Conservation (phyloP, 208 protist species). For the Herpetomonas samuelpessoai region DNA sequence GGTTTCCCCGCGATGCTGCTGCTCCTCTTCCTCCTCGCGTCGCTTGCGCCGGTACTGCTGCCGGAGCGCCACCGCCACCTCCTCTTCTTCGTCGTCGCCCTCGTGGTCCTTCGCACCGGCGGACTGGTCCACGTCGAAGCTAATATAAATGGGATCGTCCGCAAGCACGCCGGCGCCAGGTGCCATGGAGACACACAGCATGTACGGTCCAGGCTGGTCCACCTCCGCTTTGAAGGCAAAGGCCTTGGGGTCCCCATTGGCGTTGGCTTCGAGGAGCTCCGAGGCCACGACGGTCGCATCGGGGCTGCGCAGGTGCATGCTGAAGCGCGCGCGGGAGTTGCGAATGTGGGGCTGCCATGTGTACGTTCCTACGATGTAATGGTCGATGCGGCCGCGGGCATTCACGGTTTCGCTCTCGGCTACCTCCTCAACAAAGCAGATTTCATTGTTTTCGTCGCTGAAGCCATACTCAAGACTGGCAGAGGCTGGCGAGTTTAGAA, state of each 20-base stretch:
- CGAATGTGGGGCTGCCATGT: not conserved
- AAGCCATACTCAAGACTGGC: not conserved
- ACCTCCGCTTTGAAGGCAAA: not conserved
- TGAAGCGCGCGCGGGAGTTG: not conserved
- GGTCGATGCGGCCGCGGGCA: not conserved
- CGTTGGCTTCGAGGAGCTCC: not conserved
- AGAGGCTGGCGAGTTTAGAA: too few relatives aligned
- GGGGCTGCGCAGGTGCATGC: not conserved
- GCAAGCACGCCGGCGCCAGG: not conserved
- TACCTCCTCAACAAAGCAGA: not conserved
- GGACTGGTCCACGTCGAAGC: not conserved
- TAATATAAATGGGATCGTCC: not conserved
- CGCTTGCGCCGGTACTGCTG: not conserved
- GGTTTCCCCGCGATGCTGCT: not conserved
- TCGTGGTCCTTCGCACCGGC: not conserved
- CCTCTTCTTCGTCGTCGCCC: not conserved
- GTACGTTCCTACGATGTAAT: not conserved
- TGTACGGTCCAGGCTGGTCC: not conserved
- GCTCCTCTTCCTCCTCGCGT: not conserved
- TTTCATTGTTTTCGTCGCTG: not conserved
- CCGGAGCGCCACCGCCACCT: constrained; percentile 13
- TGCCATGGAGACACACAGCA: not conserved
- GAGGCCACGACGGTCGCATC: not conserved
- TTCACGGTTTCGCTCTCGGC: not conserved
- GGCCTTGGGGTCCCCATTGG: not conserved